phyloP scores from a whole-genome alignment of 2,329 filamentous ascomycete species.

The Lasiodiplodia gonubiensis region DNA sequence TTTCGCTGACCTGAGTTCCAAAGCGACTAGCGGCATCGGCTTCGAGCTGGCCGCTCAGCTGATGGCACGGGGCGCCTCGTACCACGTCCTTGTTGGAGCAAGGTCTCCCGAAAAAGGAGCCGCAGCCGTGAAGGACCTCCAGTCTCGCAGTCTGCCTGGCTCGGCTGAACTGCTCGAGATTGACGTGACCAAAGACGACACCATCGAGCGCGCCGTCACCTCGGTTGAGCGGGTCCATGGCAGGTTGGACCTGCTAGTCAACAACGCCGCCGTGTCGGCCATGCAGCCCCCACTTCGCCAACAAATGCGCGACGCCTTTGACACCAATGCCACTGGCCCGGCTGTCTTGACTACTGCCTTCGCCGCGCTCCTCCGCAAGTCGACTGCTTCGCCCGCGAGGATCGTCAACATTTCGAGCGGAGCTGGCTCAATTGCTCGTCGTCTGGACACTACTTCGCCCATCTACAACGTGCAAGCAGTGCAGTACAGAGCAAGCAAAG shows the following conservation, averaged over 20 bases:
- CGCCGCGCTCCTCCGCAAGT: slow-evolving; percentile 29
- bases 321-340: slow-evolving; percentile 40
- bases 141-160: slow-evolving; percentile 36
- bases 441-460: slow-evolving; percentile 36
- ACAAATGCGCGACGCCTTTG: slow-evolving; percentile 31
- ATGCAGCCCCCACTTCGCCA: slow-evolving; percentile 35
- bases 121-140: slow-evolving; percentile 37
- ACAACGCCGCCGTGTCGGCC: slow-evolving; percentile 55
- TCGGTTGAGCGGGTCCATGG: slow-evolving; percentile 39
- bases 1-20: slow-evolving; percentile 30
- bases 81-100: slow-evolving; percentile 41
- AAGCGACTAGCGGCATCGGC: slow-evolving; percentile 57
- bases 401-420: slow-evolving; percentile 48
- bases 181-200: slow-evolving; percentile 51
- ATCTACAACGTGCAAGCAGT: slow-evolving; percentile 38
- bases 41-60: slow-evolving; percentile 50
- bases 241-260: slow-evolving; percentile 49
- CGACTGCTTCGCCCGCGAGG: slow-evolving; percentile 32
- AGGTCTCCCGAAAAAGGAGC: slow-evolving; percentile 34
- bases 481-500: slow-evolving; percentile 46
- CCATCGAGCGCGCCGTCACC: slow-evolving; percentile 46
- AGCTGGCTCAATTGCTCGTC: slow-evolving; percentile 41
- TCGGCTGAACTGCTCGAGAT: slow-evolving; percentile 48
- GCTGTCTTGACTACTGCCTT: slow-evolving; percentile 37
- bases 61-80: slow-evolving; percentile 39